Evolutionary conservation across 1,284 basidiomycete genomes (phyloP).

Genomic region (Somion occarium): DNA sequence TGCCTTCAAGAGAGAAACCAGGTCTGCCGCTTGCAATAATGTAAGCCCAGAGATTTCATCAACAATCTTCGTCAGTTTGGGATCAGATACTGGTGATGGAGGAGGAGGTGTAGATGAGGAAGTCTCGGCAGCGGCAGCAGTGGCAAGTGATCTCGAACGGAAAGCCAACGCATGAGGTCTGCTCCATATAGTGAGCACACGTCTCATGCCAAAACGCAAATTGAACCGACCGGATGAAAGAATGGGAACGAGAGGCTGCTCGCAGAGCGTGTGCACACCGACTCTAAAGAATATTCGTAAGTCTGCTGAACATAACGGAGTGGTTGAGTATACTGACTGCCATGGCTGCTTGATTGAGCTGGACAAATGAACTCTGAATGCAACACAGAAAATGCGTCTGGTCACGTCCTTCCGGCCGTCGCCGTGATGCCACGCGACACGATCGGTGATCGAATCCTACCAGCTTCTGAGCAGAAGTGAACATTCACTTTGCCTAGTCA

Average conservation of each 20-base stretch:
- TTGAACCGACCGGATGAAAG: slow-evolving; percentile 27
- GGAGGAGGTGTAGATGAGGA: slow-evolving; percentile 40
- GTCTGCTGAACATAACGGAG: neutral
- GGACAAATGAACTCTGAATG: slow-evolving; percentile 8
- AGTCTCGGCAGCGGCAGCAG: slow-evolving; percentile 40
- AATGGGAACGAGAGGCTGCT: slow-evolving; percentile 38
- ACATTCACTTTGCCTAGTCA: no score
- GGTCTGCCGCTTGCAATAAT: slow-evolving; percentile 94
- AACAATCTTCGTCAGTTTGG: slow-evolving; percentile 82
- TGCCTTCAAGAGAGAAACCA: slow-evolving; percentile 91
- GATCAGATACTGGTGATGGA: slow-evolving; percentile 40
- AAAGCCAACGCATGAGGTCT: slow-evolving; percentile 13
- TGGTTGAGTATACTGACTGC: slow-evolving; percentile 22
- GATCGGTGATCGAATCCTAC: slow-evolving; percentile 3
- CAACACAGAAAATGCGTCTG: slow-evolving; percentile 13
- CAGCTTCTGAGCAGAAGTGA: no score
- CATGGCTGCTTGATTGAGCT: slow-evolving; percentile 22
- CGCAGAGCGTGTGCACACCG: slow-evolving; percentile 45
- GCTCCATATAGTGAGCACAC: neutral
- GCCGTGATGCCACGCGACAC: slow-evolving; percentile 3
- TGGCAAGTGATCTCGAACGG: slow-evolving; percentile 31
- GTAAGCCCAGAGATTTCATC: slow-evolving; percentile 92
- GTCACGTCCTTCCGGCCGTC: slow-evolving; percentile 4
- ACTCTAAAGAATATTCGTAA: slow-evolving; percentile 28
- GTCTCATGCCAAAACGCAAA: neutral